Conservation (phyloP, 2,329 filamentous ascomycete genomes). For the Colletotrichum tofieldiae region DNA sequence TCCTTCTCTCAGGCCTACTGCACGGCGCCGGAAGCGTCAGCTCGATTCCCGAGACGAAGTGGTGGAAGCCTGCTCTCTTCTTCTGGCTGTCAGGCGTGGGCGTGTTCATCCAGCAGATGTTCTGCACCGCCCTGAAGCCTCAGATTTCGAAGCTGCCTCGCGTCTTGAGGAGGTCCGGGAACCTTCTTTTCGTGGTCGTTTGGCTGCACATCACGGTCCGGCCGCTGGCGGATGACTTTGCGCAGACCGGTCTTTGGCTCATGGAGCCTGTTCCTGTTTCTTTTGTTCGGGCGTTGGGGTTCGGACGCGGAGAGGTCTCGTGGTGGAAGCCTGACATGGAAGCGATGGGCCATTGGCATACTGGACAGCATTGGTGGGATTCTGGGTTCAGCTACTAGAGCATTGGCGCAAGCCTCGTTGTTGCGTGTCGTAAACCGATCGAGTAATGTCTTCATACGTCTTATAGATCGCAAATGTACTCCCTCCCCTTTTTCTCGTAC, state of each 20-base stretch:
- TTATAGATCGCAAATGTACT: background rate
- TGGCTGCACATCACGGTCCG: slow-evolving; percentile 81
- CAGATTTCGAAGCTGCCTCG: slow-evolving; percentile 59
- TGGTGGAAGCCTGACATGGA: slow-evolving; percentile 78
- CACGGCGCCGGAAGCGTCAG: slow-evolving; percentile 82
- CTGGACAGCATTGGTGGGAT: slow-evolving; percentile 75
- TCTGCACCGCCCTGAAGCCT: slow-evolving; percentile 54
- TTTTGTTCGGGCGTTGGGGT: slow-evolving; percentile 75
- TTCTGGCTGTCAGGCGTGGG: slow-evolving; percentile 81
- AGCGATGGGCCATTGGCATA: slow-evolving; percentile 69
- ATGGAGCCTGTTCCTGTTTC: slow-evolving; percentile 88
- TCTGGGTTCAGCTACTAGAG: slow-evolving; percentile 56
- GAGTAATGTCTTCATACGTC: slow-evolving; percentile 7
- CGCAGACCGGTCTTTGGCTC: slow-evolving; percentile 81
- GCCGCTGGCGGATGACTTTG: slow-evolving; percentile 83
- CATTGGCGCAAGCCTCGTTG: slow-evolving; percentile 24
- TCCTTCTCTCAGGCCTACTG: slow-evolving; percentile 76
- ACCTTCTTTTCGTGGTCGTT: slow-evolving; percentile 71
- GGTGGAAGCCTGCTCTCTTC: slow-evolving; percentile 75
- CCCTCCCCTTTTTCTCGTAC: background rate
- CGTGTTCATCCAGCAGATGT: slow-evolving; percentile 70
- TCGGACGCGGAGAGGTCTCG: slow-evolving; percentile 72
- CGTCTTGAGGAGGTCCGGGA: slow-evolving; percentile 66
- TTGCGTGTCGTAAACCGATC: slow-evolving; percentile 9
- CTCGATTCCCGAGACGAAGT: slow-evolving; percentile 66